Conservation (phyloP, 768 basidiomycete species). For the Suillus variegatus region DNA sequence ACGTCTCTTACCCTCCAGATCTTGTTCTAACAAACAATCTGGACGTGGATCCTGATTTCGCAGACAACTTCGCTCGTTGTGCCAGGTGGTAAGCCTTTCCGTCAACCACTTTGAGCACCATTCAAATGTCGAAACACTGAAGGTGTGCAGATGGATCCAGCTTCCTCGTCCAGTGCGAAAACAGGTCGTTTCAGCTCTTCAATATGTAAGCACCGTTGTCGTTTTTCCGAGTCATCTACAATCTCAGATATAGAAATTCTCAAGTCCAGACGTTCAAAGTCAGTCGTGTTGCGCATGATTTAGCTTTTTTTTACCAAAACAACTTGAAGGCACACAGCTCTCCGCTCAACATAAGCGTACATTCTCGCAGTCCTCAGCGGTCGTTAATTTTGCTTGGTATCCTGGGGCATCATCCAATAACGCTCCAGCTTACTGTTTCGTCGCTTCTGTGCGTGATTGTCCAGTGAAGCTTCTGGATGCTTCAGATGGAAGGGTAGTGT, state of each 20-base stretch:
- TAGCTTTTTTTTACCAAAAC: not conserved
- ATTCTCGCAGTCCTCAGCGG: slow-evolving; percentile 62
- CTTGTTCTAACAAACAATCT: slow-evolving; percentile 15
- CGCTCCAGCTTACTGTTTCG: slow-evolving; percentile 76
- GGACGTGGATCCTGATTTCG: slow-evolving; percentile 22
- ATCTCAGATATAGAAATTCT: not conserved
- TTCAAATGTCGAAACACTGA: not conserved
- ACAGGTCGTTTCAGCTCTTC: slow-evolving; percentile 61
- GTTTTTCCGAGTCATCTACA: not conserved
- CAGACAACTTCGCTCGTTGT: slow-evolving; percentile 52
- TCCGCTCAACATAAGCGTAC: slow-evolving; percentile 18
- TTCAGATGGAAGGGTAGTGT: slow-evolving; percentile 63
- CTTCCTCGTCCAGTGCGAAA: slow-evolving; percentile 70
- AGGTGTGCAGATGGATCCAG: slow-evolving; percentile 80
- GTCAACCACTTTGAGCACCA: not conserved
- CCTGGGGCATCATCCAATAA: slow-evolving; percentile 65
- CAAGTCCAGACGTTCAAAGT: not conserved
- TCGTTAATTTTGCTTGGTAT: slow-evolving; percentile 85
- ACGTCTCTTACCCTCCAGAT: slow-evolving; percentile 21
- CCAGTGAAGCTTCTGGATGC: slow-evolving; percentile 88
- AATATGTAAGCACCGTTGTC: slow-evolving; percentile 38
- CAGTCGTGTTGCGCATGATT: not conserved
- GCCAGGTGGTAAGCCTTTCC: slow-evolving; percentile 52
- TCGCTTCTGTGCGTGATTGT: slow-evolving; percentile 80
- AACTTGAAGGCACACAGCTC: not conserved